Evolutionary conservation across 495 filamentous ascomycete species (phyloP).

Genomic region (Podospora conica): DNA sequence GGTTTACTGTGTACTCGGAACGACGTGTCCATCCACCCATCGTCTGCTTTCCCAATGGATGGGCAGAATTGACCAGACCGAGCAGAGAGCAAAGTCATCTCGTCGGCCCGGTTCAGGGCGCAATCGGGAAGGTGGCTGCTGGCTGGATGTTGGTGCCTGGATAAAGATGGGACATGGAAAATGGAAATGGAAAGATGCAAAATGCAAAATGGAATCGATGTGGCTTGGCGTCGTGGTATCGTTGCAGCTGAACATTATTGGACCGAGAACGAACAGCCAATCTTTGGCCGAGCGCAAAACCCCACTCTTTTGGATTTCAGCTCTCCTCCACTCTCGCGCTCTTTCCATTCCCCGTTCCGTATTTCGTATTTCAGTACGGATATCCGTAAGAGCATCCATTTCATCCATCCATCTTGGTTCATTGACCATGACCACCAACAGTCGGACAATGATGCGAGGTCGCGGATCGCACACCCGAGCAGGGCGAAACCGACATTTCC

Average conservation of each 20-base stretch:
- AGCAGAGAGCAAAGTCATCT: neutral
- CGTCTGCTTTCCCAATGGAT: neutral
- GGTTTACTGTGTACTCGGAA: neutral
- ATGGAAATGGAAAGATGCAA: no score
- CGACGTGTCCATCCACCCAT: neutral
- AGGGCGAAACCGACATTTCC: neutral
- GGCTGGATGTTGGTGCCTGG: neutral
- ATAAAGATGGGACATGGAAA: no score
- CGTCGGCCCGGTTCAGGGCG: neutral
- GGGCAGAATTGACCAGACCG: neutral
- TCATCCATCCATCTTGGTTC: neutral
- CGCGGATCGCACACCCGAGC: neutral
- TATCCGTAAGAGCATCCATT: no score
- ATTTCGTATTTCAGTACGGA: no score
- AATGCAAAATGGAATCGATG: neutral
- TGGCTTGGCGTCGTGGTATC: neutral
- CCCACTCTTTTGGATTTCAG: neutral
- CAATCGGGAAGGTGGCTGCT: neutral
- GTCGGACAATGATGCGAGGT: neutral
- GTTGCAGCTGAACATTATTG: neutral
- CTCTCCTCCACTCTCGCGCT: neutral
- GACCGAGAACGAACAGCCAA: constrained; percentile 9
- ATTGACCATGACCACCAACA: neutral
- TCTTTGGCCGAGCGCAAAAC: constrained; percentile 3
- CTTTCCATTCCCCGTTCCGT: neutral